Evolutionary conservation across 495 filamentous ascomycete species (phyloP).

Genomic region (Talaromyces borbonicus): DNA sequence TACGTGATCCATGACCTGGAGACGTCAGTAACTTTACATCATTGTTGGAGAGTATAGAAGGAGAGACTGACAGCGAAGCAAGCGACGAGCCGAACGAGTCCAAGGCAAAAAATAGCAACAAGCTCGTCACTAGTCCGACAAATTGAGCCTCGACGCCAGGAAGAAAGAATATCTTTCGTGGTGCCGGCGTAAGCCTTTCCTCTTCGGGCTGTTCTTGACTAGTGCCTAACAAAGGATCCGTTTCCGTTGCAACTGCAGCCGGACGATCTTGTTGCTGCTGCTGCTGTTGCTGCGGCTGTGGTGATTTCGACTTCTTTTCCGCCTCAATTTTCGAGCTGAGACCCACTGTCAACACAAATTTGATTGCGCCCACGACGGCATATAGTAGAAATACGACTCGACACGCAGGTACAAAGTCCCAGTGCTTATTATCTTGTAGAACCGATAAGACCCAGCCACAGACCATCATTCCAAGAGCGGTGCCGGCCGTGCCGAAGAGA

Average conservation of each 20-base stretch:
- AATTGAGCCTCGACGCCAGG: constrained; percentile 48
- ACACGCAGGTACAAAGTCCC: constrained; percentile 52
- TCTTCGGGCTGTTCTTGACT: constrained; percentile 10
- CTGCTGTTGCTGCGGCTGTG: constrained; percentile 9
- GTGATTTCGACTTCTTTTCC: constrained; percentile 18
- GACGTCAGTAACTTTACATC: neutral
- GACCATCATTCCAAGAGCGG: constrained; percentile 52
- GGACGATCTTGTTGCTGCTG: constrained; percentile 5
- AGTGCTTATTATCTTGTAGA: constrained; percentile 36
- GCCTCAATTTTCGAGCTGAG: constrained; percentile 54
- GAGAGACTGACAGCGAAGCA: constrained; percentile 47
- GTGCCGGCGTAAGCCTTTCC: constrained; percentile 11
- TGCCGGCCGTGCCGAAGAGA: constrained; percentile 52
- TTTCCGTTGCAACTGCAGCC: constrained; percentile 17
- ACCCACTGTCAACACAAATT: constrained; percentile 48
- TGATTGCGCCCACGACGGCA: constrained; percentile 55
- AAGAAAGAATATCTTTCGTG: constrained; percentile 17
- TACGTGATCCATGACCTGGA: constrained; percentile 58
- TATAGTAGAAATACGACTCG: constrained; percentile 62
- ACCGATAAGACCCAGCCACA: constrained; percentile 56
- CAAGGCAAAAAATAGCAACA: constrained; percentile 67
- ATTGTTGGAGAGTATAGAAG: neutral
- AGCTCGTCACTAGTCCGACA: constrained; percentile 50
- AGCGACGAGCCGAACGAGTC: constrained; percentile 76
- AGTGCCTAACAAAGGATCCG: constrained; percentile 37